Percentiles rank a stretch among this genome's conserved stretches.
phyloP scores from a whole-genome alignment of 2,329 filamentous ascomycete species.

The Colletotrichum sp. region DNA sequence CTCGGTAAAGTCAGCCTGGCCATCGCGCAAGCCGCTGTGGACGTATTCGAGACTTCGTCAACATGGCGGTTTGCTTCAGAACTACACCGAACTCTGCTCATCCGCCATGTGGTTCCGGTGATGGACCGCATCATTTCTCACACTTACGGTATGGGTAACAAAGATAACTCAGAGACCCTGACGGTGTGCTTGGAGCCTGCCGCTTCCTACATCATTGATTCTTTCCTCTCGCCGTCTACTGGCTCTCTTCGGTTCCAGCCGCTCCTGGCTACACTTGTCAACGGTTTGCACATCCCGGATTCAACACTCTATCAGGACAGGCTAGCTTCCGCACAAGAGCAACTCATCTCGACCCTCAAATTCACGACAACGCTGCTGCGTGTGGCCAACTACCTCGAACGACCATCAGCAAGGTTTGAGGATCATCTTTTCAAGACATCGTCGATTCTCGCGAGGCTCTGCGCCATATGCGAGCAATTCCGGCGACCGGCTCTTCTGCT shows the following conservation, averaged over 20 bases:
- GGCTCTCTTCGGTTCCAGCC: slow-evolving; percentile 79
- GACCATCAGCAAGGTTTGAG: slow-evolving; percentile 71
- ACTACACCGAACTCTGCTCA: slow-evolving; percentile 72
- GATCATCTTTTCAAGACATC: slow-evolving; percentile 81
- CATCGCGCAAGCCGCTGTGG: slow-evolving; percentile 77
- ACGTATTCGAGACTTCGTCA: slow-evolving; percentile 83
- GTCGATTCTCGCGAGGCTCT: slow-evolving; percentile 77
- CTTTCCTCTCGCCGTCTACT: slow-evolving; percentile 74
- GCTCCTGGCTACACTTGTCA: slow-evolving; percentile 72
- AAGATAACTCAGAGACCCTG: slow-evolving; percentile 46
- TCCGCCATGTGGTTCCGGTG: slow-evolving; percentile 69
- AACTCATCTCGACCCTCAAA: slow-evolving; percentile 67
- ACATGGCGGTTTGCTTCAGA: slow-evolving; percentile 82
- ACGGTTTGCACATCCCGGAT: slow-evolving; percentile 62
- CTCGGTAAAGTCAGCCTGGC: slow-evolving; percentile 74
- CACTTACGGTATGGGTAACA: slow-evolving; percentile 76
- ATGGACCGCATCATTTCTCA: slow-evolving; percentile 76
- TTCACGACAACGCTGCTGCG: slow-evolving; percentile 76
- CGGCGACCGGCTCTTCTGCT: slow-evolving; percentile 70
- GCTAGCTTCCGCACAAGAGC: slow-evolving; percentile 59
- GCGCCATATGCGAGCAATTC: slow-evolving; percentile 71
- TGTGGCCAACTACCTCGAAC: slow-evolving; percentile 68
- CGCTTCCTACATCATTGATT: slow-evolving; percentile 76
- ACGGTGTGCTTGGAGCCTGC: slow-evolving; percentile 72
- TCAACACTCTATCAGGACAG: slow-evolving; percentile 67